Base-by-base conservation (phyloP, 129 eudicot genomes). In the Lonicera japonica region DNA sequence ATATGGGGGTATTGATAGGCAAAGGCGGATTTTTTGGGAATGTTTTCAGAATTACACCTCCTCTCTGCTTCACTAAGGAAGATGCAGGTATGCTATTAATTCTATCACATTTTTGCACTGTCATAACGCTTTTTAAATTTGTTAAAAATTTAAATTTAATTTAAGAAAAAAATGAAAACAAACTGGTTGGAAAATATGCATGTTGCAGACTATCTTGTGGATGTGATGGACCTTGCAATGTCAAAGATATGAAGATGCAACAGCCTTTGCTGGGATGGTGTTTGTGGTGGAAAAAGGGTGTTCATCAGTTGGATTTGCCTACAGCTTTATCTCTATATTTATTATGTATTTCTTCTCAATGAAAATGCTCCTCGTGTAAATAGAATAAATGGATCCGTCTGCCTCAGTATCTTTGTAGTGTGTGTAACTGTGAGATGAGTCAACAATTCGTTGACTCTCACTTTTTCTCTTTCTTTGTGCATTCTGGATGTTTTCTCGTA, bases 21-120 rank as follows among this genome's bases (percentile, higher is more conserved):
- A 90, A 91, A 87, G 97, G 95, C 61, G 95, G 95, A 21, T 91
- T 86, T 58, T 72, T 66, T 29, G 94, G 97, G 54, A 91, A 91
- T 46, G 94, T 91, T 16, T 91, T 91, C 77, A 79, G 95, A 59
- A 71, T 91, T 67, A 91, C 95, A 55, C 97, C 97, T 55, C 97
- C 97, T 14, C 88, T 91, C 53, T 91, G 97, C 69, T 84, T 91
- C 83, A 87, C 82, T 65, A 91, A 84, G 75, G 88, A 84, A 55
- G 97, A 87, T 71, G 94, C 95, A 54, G 95, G 97, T 91, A 19
- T 2, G 79, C 57, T 50, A 52, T 55, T 48, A 3, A 20, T 36
- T 54, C 12, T 54, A 15, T 54, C 9, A n/a, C n/a, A 7, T 54
- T 39, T 53, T 66, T 1, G 2, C 6, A 29, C 6, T 2, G 36